Percentiles rank a stretch among this genome's conserved stretches.
Evolutionary conservation across 1,284 basidiomycete species (phyloP).

Genomic region (Trichosporon coremiiforme): DNA sequence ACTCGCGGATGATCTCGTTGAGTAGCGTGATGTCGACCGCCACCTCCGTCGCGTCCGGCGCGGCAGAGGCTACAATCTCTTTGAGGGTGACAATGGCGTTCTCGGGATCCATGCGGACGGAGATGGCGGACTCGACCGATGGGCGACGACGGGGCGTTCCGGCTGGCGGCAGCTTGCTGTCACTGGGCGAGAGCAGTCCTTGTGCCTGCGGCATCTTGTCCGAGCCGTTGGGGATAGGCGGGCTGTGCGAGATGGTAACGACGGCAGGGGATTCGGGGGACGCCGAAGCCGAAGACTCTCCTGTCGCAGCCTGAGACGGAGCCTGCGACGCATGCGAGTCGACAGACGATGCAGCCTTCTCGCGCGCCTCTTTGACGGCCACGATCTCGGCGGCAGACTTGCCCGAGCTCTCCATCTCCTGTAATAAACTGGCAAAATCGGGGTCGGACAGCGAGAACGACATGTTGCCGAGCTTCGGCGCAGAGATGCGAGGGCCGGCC

Average conservation of each 20-base stretch:
- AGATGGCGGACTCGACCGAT: slow-evolving; percentile 45
- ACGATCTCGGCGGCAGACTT: slow-evolving; percentile 11
- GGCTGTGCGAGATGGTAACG: slow-evolving; percentile 17
- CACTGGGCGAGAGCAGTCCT: slow-evolving; percentile 37
- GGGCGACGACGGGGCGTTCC: slow-evolving; percentile 41
- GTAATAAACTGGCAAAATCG: slow-evolving; percentile 55
- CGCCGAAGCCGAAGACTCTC: slow-evolving; percentile 6
- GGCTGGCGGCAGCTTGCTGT: slow-evolving; percentile 33
- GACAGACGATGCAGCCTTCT: slow-evolving; percentile 1
- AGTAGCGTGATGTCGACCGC: slow-evolving; percentile 74
- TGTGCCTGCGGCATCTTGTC: neutral
- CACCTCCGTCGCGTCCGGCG: slow-evolving; percentile 66
- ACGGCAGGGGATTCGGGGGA: neutral
- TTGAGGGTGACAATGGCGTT: slow-evolving; percentile 39
- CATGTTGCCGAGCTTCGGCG: slow-evolving; percentile 51
- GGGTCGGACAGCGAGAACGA: slow-evolving; percentile 56
- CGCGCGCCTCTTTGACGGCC: neutral
- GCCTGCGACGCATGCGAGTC: neutral
- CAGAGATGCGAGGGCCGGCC: slow-evolving; percentile 44
- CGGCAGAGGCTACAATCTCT: slow-evolving; percentile 64
- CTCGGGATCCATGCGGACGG: slow-evolving; percentile 41
- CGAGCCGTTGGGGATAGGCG: neutral
- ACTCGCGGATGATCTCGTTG: slow-evolving; percentile 68
- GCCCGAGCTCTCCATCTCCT: slow-evolving; percentile 41
- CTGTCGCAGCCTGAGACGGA: neutral